Conservation (phyloP, 495 filamentous ascomycete genomes). For the Aspergillus cavernicola region DNA sequence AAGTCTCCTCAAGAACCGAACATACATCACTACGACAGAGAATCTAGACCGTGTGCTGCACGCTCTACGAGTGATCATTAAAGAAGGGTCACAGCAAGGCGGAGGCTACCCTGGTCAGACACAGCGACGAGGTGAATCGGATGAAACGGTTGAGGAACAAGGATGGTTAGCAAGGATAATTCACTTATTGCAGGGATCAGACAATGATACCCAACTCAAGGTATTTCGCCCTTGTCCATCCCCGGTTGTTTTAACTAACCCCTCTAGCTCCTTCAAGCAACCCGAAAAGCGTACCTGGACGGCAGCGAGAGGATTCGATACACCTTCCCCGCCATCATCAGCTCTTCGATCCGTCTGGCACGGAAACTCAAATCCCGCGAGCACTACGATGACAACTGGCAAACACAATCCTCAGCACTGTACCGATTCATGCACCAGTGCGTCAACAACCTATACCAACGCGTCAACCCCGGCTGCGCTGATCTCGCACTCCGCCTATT, state of each 20-base stretch:
- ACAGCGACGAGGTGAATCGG: slow-evolving; percentile 71
- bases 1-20: slow-evolving; percentile 75
- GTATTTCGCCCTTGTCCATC: slow-evolving; percentile 26
- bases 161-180: slow-evolving; percentile 91
- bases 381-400: slow-evolving; percentile 94
- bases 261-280: slow-evolving; percentile 73
- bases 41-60: slow-evolving; percentile 88
- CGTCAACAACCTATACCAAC: slow-evolving; percentile 82
- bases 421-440: slow-evolving; percentile 93
- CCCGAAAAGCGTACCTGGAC: slow-evolving; percentile 81
- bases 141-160: slow-evolving; percentile 96
- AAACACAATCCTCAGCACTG: slow-evolving; percentile 78
- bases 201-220: slow-evolving; percentile 93
- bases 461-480: slow-evolving; percentile 74
- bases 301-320: slow-evolving; percentile 94
- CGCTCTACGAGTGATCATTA: slow-evolving; percentile 83
- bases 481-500: slow-evolving; percentile 88
- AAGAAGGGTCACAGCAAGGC: slow-evolving; percentile 83
- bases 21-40: slow-evolving; percentile 65
- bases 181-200: slow-evolving; percentile 74
- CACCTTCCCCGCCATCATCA: slow-evolving; percentile 89
- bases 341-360: slow-evolving; percentile 84
- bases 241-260: slow-evolving; percentile 22
- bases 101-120: slow-evolving; percentile 76
- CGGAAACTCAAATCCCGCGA: slow-evolving; percentile 86